These are phyloP conservation scores for Neonectria magnoliae DNA, from an alignment of 2,329 filamentous ascomycete genomes.

Conservation along the genomic window DNA sequence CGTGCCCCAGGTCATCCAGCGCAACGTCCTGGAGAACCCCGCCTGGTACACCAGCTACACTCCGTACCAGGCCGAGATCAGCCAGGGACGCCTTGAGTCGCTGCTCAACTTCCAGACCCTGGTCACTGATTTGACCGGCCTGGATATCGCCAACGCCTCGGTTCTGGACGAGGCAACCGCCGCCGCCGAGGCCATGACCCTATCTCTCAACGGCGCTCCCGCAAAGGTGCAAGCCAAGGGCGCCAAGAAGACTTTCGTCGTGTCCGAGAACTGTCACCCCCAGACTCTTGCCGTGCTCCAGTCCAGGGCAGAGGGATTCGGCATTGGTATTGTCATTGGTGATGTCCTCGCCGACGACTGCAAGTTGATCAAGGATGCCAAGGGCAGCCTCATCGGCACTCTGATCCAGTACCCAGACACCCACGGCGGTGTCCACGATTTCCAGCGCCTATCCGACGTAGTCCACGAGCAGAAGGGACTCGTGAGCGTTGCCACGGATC, in stretches of 20 bases:
- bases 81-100: constrained; percentile 90
- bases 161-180: constrained; percentile 92
- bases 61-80: constrained; percentile 97
- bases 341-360: constrained; percentile 75
- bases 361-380: constrained; percentile 76
- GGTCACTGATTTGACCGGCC: constrained; percentile 85
- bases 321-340: constrained; percentile 79
- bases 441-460: constrained; percentile 74
- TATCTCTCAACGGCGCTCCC: constrained; percentile 76
- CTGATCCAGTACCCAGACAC: constrained; percentile 95
- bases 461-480: constrained; percentile 83
- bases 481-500: constrained; percentile 87
- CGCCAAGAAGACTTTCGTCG: constrained; percentile 81
- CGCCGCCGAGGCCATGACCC: constrained; percentile 94
- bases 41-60: constrained; percentile 99
- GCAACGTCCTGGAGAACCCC: constrained; percentile 91
- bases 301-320: constrained; percentile 88
- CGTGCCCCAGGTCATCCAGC: constrained; percentile 88
- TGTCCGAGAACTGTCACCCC: constrained; percentile 83
- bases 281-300: constrained; percentile 87
- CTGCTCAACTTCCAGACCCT: constrained; percentile 96
- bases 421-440: constrained; percentile 83
- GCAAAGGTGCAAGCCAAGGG: constrained; percentile 65
- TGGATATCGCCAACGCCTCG: constrained; percentile 90
- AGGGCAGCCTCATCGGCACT: constrained; percentile 85